A percentile compares a stretch with the other conserved stretches of the same genome.
Conservation (phyloP, 805 yeast genomes). For the Kluyveromyces aestuarii region DNA sequence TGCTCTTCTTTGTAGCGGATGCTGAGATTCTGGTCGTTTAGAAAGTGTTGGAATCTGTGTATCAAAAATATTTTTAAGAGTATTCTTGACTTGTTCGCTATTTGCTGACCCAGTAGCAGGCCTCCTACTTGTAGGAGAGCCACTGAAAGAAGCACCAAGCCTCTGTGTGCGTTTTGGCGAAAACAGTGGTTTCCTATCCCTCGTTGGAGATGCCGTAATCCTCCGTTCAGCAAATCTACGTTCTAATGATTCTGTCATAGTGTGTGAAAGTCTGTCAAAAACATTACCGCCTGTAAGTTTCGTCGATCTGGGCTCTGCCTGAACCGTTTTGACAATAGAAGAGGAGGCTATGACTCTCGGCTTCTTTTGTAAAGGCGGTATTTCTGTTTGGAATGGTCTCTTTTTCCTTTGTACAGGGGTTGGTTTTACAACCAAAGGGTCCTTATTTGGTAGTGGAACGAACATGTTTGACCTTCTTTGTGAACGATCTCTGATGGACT, state of each 20-base stretch:
- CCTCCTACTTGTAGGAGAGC: conserved; percentile 22
- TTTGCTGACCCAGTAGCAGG: conserved; percentile 7
- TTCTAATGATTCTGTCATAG: conserved; percentile 26
- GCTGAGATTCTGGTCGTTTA: background rate
- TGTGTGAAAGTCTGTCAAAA: conserved; percentile 23
- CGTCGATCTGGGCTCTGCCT: background rate
- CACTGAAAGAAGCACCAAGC: conserved; percentile 8
- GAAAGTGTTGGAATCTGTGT: conserved; percentile 6
- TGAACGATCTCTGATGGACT: conserved; percentile 9
- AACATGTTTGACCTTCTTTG: conserved; percentile 27
- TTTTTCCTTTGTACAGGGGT: conserved; percentile 2
- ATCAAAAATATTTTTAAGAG: conserved; percentile 21
- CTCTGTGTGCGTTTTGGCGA: background rate
- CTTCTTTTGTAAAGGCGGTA: background rate
- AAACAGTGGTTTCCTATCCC: conserved; percentile 7
- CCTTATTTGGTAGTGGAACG: conserved; percentile 28
- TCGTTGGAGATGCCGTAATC: conserved; percentile 1
- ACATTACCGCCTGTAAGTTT: conserved; percentile 11
- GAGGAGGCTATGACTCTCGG: background rate
- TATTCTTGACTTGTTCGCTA: conserved; percentile 18
- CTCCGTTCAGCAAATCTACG: conserved; percentile 11
- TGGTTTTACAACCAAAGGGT: conserved; percentile 21
- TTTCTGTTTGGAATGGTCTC: background rate
- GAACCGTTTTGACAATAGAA: background rate
- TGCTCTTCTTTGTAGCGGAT: background rate